Percentiles rank a stretch among this genome's conserved stretches.
These are phyloP conservation scores for Theileria sp. DNA, from an alignment of 169 alveolate species.

Conservation along the genomic window DNA sequence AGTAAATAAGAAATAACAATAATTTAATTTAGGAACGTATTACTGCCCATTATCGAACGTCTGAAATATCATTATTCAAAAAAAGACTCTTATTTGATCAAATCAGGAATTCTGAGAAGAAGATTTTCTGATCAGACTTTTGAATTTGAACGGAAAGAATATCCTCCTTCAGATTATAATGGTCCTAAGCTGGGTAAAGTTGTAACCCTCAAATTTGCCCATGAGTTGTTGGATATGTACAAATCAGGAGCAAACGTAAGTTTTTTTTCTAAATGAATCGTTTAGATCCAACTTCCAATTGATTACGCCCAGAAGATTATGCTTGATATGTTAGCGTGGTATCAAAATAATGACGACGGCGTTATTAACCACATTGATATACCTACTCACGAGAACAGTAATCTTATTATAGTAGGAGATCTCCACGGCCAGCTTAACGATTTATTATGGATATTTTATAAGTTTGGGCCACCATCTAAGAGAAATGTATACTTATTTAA, in stretches of 20 bases:
- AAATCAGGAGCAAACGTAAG: constrained; percentile 59
- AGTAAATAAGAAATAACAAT: constrained; percentile 12
- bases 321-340: constrained; percentile 57
- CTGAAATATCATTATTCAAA: constrained; percentile 20
- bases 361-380: constrained; percentile 41
- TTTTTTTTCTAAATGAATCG: background rate
- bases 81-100: background rate
- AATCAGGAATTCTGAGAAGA: constrained; percentile 17
- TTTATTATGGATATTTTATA: constrained; percentile 84
- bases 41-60: constrained; percentile 52
- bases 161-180: constrained; percentile 41
- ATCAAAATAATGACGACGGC: constrained; percentile 51
- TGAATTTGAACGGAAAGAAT: constrained; percentile 31
- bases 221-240: constrained; percentile 60
- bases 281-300: constrained; percentile 45
- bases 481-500: constrained; percentile 85
- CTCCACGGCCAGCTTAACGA: constrained; percentile 89
- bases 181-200: constrained; percentile 63
- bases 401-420: constrained; percentile 81
- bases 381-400: constrained; percentile 53
- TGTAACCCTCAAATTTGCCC: constrained; percentile 61
- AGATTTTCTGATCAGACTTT: constrained; percentile 45
- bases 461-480: constrained; percentile 86
- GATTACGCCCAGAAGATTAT: constrained; percentile 63
- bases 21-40: constrained; percentile 31